Percentiles rank a stretch among this genome's conserved stretches.
These are phyloP conservation scores for Lentithecium fluviatile DNA, from an alignment of 495 filamentous ascomycete genomes.

Conservation along the genomic window DNA sequence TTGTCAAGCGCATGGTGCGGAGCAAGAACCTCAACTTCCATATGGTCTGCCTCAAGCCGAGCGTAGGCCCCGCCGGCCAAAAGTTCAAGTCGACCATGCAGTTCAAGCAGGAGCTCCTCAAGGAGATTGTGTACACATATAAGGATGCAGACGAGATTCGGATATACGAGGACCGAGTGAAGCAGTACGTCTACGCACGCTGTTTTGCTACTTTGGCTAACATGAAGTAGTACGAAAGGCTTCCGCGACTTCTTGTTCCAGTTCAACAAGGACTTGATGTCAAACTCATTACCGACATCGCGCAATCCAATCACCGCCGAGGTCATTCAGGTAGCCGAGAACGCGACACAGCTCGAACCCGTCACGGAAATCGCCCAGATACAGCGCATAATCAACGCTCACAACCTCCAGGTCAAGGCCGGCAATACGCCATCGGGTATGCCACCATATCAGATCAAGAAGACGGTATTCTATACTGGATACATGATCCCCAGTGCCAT, in stretches of 20 bases:
- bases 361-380: conserved; percentile 79
- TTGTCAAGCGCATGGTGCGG: conserved; percentile 78
- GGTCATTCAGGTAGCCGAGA: conserved; percentile 84
- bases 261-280: conserved; percentile 61
- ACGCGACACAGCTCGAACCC: conserved; percentile 72
- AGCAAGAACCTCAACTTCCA: conserved; percentile 84
- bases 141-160: conserved; percentile 74
- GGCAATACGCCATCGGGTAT: conserved; percentile 46
- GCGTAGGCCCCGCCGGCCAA: conserved; percentile 73
- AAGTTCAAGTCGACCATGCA: conserved; percentile 73
- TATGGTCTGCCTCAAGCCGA: conserved; percentile 84
- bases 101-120: conserved; percentile 84
- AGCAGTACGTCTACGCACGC: conserved; percentile 52
- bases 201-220: conserved; percentile 1
- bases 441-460: conserved; percentile 65
- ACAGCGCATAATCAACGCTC: conserved; percentile 83
- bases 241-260: conserved; percentile 79
- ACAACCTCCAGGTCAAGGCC: conserved; percentile 60
- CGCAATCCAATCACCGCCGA: conserved; percentile 69
- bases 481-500: conserved; percentile 75
- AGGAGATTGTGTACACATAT: conserved; percentile 81
- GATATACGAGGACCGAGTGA: conserved; percentile 64
- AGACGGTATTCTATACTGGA: conserved; percentile 89
- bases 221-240: conserved; percentile 54
- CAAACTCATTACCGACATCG: conserved; percentile 36